Conservation (phyloP, 306 rosid species). For the Lathyrus tuberosus region DNA sequence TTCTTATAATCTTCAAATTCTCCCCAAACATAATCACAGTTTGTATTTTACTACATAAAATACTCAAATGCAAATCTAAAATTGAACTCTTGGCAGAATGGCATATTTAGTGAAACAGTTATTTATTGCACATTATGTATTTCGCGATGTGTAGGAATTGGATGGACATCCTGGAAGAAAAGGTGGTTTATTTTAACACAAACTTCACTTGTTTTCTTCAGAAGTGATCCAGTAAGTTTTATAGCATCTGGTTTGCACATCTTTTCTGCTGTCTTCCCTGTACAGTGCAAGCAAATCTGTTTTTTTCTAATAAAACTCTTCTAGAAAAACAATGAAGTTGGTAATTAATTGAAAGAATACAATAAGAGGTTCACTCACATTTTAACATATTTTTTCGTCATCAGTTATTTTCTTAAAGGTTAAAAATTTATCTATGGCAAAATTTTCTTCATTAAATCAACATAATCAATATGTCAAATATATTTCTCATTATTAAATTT, state of each 20-base stretch:
- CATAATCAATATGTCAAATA: slow-evolving; percentile 10
- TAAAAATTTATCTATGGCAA: not conserved
- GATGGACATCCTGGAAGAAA: slow-evolving; percentile 99
- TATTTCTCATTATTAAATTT: not conserved
- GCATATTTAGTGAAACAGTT: slow-evolving; percentile 27
- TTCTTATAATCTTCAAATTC: slow-evolving; percentile 7
- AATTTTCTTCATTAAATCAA: not conserved
- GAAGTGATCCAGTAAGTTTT: slow-evolving; percentile 96
- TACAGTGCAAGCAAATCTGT: not conserved
- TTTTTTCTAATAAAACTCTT: not conserved
- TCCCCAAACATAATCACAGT: slow-evolving; percentile 4
- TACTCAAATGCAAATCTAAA: slow-evolving; percentile 6
- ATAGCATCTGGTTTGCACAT: slow-evolving; percentile 27
- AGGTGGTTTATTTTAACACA: slow-evolving; percentile 97
- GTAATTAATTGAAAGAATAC: slow-evolving; percentile 16
- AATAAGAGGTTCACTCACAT: slow-evolving; percentile 5
- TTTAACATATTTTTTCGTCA: not conserved
- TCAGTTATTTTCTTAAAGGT: not conserved
- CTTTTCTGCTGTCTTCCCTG: slow-evolving; percentile 1
- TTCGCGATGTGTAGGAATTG: slow-evolving; percentile 67
- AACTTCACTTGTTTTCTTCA: slow-evolving; percentile 92
- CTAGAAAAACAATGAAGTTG: not conserved
- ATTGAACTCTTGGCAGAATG: slow-evolving; percentile 8
- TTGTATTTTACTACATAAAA: slow-evolving; percentile 7
- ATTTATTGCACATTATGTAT: slow-evolving; percentile 19